Evolutionary conservation across 1,284 basidiomycete species (phyloP).

Genomic region (Ceratobasidium papillatum): DNA sequence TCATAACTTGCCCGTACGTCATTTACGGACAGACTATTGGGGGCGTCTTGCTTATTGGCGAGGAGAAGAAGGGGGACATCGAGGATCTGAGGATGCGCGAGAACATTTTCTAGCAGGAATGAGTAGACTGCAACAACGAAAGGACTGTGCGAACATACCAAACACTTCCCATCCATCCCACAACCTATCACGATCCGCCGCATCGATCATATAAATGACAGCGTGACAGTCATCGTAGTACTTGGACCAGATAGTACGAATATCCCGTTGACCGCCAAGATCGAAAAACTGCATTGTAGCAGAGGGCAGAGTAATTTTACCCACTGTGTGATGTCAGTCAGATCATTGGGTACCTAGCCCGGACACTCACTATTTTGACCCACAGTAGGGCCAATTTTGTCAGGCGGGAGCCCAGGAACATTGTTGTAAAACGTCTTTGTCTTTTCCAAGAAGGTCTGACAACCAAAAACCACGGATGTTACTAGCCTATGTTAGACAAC

Average conservation of each 20-base stretch:
- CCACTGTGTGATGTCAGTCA: slow-evolving; percentile 63
- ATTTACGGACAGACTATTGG: slow-evolving; percentile 79
- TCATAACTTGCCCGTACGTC: slow-evolving; percentile 91
- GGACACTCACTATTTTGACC: slow-evolving; percentile 85
- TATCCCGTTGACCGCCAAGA: slow-evolving; percentile 89
- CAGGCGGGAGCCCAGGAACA: slow-evolving; percentile 80
- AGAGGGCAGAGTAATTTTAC: slow-evolving; percentile 88
- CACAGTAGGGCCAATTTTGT: slow-evolving; percentile 92
- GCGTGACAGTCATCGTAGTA: slow-evolving; percentile 97
- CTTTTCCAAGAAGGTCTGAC: slow-evolving; percentile 86
- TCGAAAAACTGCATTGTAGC: slow-evolving; percentile 96
- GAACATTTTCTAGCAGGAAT: slow-evolving; percentile 66
- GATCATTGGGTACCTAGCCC: not conserved
- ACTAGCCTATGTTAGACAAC: slow-evolving; percentile 27
- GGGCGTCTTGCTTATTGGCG: slow-evolving; percentile 92
- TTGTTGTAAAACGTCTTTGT: slow-evolving; percentile 92
- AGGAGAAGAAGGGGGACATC: slow-evolving; percentile 87
- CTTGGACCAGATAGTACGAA: slow-evolving; percentile 89
- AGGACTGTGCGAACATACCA: slow-evolving; percentile 62
- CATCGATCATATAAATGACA: slow-evolving; percentile 91
- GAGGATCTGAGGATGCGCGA: slow-evolving; percentile 85
- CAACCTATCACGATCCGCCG: slow-evolving; percentile 83
- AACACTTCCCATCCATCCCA: slow-evolving; percentile 95
- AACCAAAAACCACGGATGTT: slow-evolving; percentile 18
- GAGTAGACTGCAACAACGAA: not conserved